Percentiles rank a stretch among this genome's conserved stretches.
Conservation (phyloP, 106 monocot species). For the Dactylorhiza incarnata region DNA sequence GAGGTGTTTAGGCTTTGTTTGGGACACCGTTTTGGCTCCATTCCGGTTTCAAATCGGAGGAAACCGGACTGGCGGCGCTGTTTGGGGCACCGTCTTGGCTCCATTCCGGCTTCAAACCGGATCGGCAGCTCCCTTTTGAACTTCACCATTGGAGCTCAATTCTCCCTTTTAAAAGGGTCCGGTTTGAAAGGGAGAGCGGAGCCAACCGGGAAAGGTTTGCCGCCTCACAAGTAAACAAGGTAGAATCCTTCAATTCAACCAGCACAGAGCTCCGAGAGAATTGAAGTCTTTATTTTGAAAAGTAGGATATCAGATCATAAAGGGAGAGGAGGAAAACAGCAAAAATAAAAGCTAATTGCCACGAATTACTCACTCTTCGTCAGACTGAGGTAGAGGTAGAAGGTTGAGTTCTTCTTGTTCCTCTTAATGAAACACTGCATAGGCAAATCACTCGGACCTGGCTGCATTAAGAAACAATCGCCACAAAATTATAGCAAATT, state of each 20-base stretch:
- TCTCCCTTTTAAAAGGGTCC: no score
- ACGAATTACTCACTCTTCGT: slow-evolving; percentile 25
- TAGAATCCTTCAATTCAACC: neutral
- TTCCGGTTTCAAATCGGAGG: no score
- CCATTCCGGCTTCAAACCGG: no score
- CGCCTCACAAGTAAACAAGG: neutral
- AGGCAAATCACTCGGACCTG: slow-evolving; percentile 33
- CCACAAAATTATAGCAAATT: neutral
- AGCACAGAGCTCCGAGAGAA: neutral
- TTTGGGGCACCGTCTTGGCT: no score
- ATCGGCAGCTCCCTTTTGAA: no score
- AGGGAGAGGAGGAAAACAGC: neutral
- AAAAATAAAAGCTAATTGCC: neutral
- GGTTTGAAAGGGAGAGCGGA: no score
- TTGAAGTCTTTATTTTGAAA: neutral
- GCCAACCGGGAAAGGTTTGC: no score
- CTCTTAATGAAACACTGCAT: slow-evolving; percentile 59
- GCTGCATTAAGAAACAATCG: slow-evolving; percentile 18
- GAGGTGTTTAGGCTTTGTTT: neutral
- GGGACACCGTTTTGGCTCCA: no score
- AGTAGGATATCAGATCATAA: neutral
- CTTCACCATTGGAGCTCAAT: no score
- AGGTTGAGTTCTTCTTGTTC: slow-evolving; percentile 48
- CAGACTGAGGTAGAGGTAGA: slow-evolving; percentile 38
- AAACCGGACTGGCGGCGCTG: no score